Evolutionary conservation across 2,329 filamentous ascomycete species (phyloP).

Genomic region (Penicillium aurantiogriseum): DNA sequence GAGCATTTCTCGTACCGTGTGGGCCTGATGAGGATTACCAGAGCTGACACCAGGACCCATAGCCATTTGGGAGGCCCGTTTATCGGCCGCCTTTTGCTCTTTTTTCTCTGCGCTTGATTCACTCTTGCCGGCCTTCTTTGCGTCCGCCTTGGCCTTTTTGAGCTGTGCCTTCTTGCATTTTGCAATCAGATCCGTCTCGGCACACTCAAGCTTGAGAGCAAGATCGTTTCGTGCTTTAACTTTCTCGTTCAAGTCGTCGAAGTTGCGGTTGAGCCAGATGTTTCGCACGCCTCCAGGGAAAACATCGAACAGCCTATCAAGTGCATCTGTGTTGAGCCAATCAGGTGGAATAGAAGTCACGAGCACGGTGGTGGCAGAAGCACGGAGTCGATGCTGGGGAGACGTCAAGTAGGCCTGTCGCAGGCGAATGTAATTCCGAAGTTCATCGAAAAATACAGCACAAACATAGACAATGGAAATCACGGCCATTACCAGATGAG

Average conservation of each 20-base stretch:
- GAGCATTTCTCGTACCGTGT: conserved; percentile 50
- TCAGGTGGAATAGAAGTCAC: conserved; percentile 87
- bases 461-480: conserved; percentile 80
- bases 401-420: conserved; percentile 93
- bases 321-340: conserved; percentile 81
- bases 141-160: conserved; percentile 64
- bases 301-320: conserved; percentile 85
- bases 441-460: conserved; percentile 79
- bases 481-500: conserved; percentile 77
- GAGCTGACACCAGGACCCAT: conserved; percentile 54
- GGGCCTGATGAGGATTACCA: conserved; percentile 58
- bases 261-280: conserved; percentile 93
- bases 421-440: conserved; percentile 85
- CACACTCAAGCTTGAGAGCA: conserved; percentile 70
- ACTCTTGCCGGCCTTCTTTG: conserved; percentile 58
- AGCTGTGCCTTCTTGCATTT: conserved; percentile 74
- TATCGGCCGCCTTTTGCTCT: conserved; percentile 53
- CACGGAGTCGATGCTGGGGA: conserved; percentile 86
- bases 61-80: conserved; percentile 45
- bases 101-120: conserved; percentile 39
- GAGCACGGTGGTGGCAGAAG: conserved; percentile 91
- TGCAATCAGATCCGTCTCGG: conserved; percentile 81
- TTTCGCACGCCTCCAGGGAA: conserved; percentile 94
- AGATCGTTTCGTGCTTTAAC: conserved; percentile 71
- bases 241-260: conserved; percentile 79